A percentile compares a stretch with the other conserved stretches of the same genome.
phyloP scores from a whole-genome alignment of 257 asterid genomes.

The Nyctanthes arbortristis region DNA sequence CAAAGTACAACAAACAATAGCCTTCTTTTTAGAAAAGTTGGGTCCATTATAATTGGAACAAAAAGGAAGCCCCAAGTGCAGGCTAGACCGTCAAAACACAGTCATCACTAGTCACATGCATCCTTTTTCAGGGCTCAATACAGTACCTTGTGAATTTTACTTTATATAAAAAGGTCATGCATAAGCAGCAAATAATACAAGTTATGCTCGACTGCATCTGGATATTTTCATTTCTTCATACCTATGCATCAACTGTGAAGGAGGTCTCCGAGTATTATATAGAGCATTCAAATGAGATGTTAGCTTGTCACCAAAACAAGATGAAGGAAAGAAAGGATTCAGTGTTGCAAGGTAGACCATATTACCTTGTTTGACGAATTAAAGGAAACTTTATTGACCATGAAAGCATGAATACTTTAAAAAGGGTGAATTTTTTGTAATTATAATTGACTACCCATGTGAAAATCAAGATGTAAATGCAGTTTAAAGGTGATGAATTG shows the following conservation, averaged over 20 bases:
- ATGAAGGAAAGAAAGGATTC: background rate
- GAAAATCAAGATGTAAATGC: background rate
- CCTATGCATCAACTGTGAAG: background rate
- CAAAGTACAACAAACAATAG: background rate
- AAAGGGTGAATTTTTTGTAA: background rate
- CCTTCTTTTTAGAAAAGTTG: too few relatives aligned
- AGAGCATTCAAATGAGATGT: background rate
- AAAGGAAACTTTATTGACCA: background rate
- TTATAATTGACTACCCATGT: background rate
- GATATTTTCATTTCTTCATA: background rate
- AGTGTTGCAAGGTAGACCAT: background rate
- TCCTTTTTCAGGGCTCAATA: background rate
- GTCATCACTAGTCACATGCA: background rate
- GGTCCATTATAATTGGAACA: too few relatives aligned
- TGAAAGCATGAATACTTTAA: background rate
- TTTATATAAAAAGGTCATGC: background rate
- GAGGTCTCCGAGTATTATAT: background rate
- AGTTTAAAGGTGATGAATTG: background rate
- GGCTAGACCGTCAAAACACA: background rate
- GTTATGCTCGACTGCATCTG: background rate
- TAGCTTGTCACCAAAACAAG: background rate
- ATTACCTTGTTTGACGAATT: too few relatives aligned
- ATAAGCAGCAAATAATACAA: background rate
- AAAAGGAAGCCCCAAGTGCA: too few relatives aligned
- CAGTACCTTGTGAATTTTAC: background rate